Evolutionary conservation across 176 grass and related monocot species (phyloP).

Genomic region (Pharus latifolius): DNA sequence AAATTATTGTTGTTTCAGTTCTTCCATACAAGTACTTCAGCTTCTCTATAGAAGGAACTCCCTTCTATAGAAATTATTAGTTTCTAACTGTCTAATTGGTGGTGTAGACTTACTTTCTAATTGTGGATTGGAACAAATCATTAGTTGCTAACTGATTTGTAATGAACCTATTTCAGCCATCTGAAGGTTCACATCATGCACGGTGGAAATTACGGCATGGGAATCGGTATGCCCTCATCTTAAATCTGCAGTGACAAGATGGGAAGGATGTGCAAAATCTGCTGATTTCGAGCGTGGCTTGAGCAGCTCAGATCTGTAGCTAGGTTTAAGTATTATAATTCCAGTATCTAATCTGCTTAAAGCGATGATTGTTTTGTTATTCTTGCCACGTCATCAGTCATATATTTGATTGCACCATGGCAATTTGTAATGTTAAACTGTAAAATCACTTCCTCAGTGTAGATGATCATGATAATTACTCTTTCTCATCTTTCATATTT

Average conservation of each 20-base stretch:
- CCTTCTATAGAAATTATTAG: neutral
- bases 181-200: constrained; percentile 11
- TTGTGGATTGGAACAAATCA: neutral
- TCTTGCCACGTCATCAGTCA: neutral
- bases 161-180: constrained; percentile 19
- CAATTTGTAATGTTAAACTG: neutral
- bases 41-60: neutral
- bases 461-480: neutral
- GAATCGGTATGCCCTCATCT: neutral
- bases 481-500: neutral
- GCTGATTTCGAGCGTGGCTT: neutral
- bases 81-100: no score
- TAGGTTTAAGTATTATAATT: neutral
- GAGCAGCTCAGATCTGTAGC: neutral
- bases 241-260: neutral
- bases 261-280: neutral
- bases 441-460: neutral
- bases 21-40: neutral
- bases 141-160: neutral
- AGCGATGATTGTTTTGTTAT: neutral
- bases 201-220: neutral
- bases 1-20: neutral
- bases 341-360: neutral
- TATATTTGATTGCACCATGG: neutral
- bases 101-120: no score